Evolutionary conservation across 2,329 filamentous ascomycete genomes (phyloP).

Genomic region (Nannizzia gypsea): DNA sequence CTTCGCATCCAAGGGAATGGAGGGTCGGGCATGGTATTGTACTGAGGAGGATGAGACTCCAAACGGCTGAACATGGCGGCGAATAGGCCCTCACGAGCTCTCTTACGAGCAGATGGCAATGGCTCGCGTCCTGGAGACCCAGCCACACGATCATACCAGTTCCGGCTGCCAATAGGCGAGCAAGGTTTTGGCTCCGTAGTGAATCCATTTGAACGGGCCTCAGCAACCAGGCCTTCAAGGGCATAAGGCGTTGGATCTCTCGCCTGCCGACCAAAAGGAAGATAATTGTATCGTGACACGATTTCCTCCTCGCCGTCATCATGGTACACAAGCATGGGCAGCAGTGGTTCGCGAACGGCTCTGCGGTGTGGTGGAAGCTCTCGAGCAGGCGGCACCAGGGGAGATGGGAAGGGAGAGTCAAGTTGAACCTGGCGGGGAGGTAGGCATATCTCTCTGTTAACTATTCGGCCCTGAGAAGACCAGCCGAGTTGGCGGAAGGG

Average conservation of each 20-base stretch:
- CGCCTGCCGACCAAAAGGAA: neutral
- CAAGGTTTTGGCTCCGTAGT: neutral
- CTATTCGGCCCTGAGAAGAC: neutral
- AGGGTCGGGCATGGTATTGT: neutral
- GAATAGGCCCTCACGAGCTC: neutral
- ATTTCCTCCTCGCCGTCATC: neutral
- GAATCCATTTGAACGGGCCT: neutral
- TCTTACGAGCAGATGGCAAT: neutral
- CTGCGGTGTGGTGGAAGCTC: neutral
- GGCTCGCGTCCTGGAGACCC: neutral
- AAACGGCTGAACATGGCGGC: neutral
- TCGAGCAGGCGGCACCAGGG: neutral
- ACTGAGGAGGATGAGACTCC: neutral
- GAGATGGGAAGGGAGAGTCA: neutral
- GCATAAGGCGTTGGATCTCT: neutral
- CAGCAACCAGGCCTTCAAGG: neutral
- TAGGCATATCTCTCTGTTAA: neutral
- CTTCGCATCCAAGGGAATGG: neutral
- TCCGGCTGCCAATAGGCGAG: too few species aligned
- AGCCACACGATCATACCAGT: neutral
- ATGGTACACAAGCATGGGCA: neutral
- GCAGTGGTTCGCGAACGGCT: neutral
- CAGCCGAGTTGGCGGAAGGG: constrained; percentile 1
- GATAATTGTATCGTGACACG: neutral
- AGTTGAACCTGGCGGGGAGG: neutral